phyloP scores from a whole-genome alignment of 2,329 filamentous ascomycete genomes.

The Proliferodiscus dingleyae region DNA sequence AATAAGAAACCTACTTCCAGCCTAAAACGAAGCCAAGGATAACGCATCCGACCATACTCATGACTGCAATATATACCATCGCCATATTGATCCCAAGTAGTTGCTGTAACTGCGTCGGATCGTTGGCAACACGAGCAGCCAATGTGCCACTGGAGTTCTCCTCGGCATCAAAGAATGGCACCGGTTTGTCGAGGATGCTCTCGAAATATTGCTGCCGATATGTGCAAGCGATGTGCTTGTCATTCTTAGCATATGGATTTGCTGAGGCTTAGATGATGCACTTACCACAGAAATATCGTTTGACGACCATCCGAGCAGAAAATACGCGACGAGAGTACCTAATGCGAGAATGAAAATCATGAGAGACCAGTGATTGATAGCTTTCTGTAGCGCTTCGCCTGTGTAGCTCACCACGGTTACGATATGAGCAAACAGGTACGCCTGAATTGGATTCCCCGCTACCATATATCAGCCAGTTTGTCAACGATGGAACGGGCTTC shows the following conservation, averaged over 20 bases:
- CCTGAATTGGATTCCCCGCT: constrained; percentile 34
- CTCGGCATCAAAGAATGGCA: constrained; percentile 39
- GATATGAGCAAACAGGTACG: constrained; percentile 32
- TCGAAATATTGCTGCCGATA: constrained; percentile 43
- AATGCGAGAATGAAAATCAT: constrained; percentile 45
- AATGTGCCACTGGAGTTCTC: constrained; percentile 45
- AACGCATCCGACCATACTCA: constrained; percentile 60
- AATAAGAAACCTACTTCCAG: constrained; percentile 51
- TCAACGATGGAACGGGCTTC: no score
- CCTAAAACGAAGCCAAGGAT: constrained; percentile 66
- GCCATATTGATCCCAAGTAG: constrained; percentile 45
- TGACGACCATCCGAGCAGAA: constrained; percentile 32
- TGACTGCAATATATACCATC: constrained; percentile 56
- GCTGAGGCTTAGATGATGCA: constrained; percentile 10
- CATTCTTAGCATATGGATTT: constrained; percentile 20
- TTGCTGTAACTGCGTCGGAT: constrained; percentile 46
- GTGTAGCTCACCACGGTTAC: constrained; percentile 27
- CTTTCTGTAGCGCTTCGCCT: constrained; percentile 16
- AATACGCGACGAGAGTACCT: constrained; percentile 34
- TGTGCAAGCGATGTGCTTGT: constrained; percentile 30
- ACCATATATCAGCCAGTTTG: no score
- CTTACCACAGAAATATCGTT: constrained; percentile 36
- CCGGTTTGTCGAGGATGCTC: constrained; percentile 38
- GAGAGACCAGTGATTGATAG: constrained; percentile 43
- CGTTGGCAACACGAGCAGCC: constrained; percentile 41